These are phyloP conservation scores for Mycena galericulata DNA, from an alignment of 768 basidiomycete genomes.

Conservation along the genomic window DNA sequence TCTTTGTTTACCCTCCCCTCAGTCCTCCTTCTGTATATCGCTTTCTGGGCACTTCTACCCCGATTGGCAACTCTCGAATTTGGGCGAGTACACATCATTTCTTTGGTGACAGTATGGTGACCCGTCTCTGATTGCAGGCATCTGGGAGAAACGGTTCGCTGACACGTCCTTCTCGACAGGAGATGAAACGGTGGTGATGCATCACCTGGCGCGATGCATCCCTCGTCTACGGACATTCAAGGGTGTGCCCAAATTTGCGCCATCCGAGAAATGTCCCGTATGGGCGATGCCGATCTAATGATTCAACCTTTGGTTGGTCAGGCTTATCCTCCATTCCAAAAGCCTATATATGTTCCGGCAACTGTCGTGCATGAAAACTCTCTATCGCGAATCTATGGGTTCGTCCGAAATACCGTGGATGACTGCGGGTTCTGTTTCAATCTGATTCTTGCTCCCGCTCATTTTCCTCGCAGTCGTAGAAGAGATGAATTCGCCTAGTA, in stretches of 20 bases:
- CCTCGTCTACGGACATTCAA: slow-evolving; percentile 21
- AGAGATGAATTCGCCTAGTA: too few relatives aligned
- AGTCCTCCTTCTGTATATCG: slow-evolving; percentile 1
- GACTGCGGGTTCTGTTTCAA: too few relatives aligned
- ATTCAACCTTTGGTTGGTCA: too few relatives aligned
- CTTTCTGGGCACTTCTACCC: neutral
- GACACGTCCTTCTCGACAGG: neutral
- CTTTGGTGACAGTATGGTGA: neutral
- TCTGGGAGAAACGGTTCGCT: slow-evolving; percentile 26
- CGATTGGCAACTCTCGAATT: slow-evolving; percentile 19
- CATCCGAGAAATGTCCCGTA: too few relatives aligned
- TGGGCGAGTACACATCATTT: slow-evolving; percentile 2
- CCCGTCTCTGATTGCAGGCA: neutral
- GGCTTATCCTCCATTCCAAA: too few relatives aligned
- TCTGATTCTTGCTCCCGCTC: too few relatives aligned
- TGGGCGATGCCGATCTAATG: neutral
- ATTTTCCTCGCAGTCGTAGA: too few relatives aligned
- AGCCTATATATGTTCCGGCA: too few relatives aligned
- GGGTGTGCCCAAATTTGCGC: neutral
- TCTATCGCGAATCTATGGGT: too few relatives aligned
- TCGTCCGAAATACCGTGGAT: too few relatives aligned
- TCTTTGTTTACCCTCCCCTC: neutral
- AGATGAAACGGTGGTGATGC: slow-evolving; percentile 18
- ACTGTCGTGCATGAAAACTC: too few relatives aligned
- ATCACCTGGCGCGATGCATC: slow-evolving; percentile 22